Evolutionary conservation across 2,329 filamentous ascomycete species (phyloP).

Genomic region (Penicillium palitans): DNA sequence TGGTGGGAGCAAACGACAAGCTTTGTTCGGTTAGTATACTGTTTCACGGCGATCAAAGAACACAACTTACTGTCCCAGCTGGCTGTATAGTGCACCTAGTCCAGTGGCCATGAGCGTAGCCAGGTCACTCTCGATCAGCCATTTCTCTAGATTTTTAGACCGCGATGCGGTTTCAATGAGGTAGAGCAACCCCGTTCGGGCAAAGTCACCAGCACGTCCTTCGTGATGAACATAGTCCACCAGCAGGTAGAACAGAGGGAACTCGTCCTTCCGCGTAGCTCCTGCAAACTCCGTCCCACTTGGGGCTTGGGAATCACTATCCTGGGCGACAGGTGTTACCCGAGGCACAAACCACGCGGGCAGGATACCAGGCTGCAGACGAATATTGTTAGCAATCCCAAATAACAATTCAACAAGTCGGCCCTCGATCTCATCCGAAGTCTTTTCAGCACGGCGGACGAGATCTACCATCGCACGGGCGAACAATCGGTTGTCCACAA

Average conservation of each 20-base stretch:
- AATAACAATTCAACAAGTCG: constrained; percentile 91
- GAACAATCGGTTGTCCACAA: constrained; percentile 83
- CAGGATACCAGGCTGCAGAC: constrained; percentile 81
- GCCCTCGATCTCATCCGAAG: constrained; percentile 77
- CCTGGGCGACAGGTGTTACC: constrained; percentile 37
- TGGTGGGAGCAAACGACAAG: constrained; percentile 75
- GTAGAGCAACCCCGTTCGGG: constrained; percentile 87
- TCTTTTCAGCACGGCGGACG: constrained; percentile 67
- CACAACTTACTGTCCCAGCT: constrained; percentile 58
- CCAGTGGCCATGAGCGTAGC: constrained; percentile 97
- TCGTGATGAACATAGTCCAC: constrained; percentile 97
- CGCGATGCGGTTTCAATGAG: constrained; percentile 90
- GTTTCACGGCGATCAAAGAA: constrained; percentile 37
- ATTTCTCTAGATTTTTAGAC: constrained; percentile 80
- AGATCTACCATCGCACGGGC: constrained; percentile 85
- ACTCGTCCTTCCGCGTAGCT: constrained; percentile 84
- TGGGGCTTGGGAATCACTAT: constrained; percentile 42
- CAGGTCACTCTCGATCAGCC: constrained; percentile 95
- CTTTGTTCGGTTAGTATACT: constrained; percentile 55
- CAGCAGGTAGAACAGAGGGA: constrained; percentile 91
- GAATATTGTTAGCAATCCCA: constrained; percentile 94
- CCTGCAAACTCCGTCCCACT: constrained; percentile 73
- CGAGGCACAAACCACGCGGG: constrained; percentile 84
- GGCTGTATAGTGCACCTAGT: constrained; percentile 74
- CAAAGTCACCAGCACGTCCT: constrained; percentile 92